Percentiles rank a stretch among this genome's conserved stretches.
Evolutionary conservation across 768 basidiomycete species (phyloP).

Genomic region (Ramaria sp.): DNA sequence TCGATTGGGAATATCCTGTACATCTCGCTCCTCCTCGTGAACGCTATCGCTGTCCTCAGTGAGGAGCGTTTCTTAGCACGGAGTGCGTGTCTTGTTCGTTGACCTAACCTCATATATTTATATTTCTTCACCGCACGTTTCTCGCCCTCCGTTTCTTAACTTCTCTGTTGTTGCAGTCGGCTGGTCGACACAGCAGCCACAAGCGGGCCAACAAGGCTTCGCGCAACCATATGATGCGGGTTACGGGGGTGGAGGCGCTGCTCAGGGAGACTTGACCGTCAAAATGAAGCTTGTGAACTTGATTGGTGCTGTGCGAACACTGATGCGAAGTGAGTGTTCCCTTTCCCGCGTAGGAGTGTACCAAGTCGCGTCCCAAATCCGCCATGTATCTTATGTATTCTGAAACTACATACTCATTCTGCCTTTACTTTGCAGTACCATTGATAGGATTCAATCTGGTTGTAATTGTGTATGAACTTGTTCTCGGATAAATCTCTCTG

Average conservation of each 20-base stretch:
- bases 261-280: conserved; percentile 52
- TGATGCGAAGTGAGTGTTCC: conserved; percentile 86
- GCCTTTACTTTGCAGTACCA: conserved; percentile 55
- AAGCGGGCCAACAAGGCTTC: conserved; percentile 43
- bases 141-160: background rate
- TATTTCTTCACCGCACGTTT: background rate
- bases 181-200: conserved; percentile 67
- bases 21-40: conserved; percentile 78
- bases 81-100: conserved; percentile 42
- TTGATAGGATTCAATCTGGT: conserved; percentile 80
- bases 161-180: conserved; percentile 47
- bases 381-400: background rate
- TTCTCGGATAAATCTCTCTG: conserved; percentile 37
- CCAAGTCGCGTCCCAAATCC: too few relatives aligned
- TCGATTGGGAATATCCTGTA: conserved; percentile 70
- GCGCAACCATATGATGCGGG: conserved; percentile 59
- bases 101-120: conserved; percentile 1
- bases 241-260: conserved; percentile 32
- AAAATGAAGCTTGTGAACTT: conserved; percentile 86
- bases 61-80: conserved; percentile 93
- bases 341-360: background rate
- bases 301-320: conserved; percentile 88
- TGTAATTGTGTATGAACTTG: conserved; percentile 79
- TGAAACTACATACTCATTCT: conserved; percentile 9
- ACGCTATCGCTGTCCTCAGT: conserved; percentile 89